A percentile compares a stretch with the other conserved stretches of the same genome.
phyloP scores from a whole-genome alignment of 768 basidiomycete genomes.

The Fomitopsis pulvina region DNA sequence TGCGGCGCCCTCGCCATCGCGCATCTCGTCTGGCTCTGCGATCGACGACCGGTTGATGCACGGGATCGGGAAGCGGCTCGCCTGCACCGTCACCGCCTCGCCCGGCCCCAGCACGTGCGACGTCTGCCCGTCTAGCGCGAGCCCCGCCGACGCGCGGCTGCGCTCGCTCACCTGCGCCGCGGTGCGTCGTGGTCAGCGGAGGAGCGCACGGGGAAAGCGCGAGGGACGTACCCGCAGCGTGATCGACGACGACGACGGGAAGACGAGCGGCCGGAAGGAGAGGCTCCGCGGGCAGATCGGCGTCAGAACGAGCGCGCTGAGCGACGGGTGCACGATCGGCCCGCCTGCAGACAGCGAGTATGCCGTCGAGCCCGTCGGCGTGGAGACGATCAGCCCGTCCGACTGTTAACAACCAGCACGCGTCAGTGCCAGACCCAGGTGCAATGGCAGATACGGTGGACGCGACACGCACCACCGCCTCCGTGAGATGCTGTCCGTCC shows the following conservation, averaged over 20 bases:
- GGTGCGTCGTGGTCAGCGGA: background rate
- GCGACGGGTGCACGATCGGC: constrained; percentile 90
- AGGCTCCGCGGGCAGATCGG: constrained; percentile 95
- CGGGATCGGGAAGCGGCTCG: constrained; percentile 85
- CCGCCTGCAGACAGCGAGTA: constrained; percentile 95
- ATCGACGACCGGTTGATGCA: constrained; percentile 88
- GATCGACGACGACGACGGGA: constrained; percentile 75
- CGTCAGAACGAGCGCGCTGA: constrained; percentile 85
- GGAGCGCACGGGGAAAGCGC: background rate
- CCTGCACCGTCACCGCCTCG: constrained; percentile 79
- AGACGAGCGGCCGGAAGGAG: constrained; percentile 86
- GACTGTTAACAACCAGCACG: constrained; percentile 44
- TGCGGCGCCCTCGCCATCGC: constrained; percentile 52
- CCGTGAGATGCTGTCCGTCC: constrained; percentile 91
- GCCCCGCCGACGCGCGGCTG: constrained; percentile 79
- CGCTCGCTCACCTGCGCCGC: constrained; percentile 67
- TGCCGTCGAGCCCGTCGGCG: constrained; percentile 94
- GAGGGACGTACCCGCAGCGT: constrained; percentile 54
- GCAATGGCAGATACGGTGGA: background rate
- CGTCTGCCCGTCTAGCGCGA: constrained; percentile 90
- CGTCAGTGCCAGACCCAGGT: background rate
- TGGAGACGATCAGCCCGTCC: constrained; percentile 90
- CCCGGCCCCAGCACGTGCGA: constrained; percentile 79
- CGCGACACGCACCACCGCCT: constrained; percentile 74
- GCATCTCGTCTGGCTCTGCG: constrained; percentile 31